phyloP scores from a whole-genome alignment of 2,329 filamentous ascomycete species.

The Aspergillus sp. region DNA sequence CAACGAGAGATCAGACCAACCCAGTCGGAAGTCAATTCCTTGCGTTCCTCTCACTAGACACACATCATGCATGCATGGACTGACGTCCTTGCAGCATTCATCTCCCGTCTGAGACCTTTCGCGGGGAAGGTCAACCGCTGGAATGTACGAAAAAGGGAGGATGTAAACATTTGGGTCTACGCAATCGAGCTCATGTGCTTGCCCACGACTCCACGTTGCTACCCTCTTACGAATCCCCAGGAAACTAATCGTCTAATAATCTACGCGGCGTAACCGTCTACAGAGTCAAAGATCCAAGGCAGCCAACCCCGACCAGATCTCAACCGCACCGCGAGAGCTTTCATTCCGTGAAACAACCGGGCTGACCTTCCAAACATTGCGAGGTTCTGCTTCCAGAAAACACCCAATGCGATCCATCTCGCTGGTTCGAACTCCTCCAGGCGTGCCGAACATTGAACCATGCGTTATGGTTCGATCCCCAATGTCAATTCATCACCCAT shows the following conservation, averaged over 20 bases:
- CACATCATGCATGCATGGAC: neutral
- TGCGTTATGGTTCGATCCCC: too few relatives aligned
- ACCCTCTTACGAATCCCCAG: too few relatives aligned
- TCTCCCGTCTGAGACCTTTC: neutral
- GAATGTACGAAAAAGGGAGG: neutral
- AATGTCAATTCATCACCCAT: too few relatives aligned
- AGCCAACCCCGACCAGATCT: slow-evolving; percentile 12
- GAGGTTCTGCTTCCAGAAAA: too few relatives aligned
- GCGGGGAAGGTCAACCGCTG: neutral
- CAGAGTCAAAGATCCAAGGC: neutral
- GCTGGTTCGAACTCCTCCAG: too few relatives aligned
- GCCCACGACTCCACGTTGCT: too few relatives aligned
- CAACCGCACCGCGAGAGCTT: slow-evolving; percentile 2
- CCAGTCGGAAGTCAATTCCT: neutral
- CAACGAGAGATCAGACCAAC: neutral
- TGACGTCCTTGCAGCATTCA: neutral
- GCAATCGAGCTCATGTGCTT: neutral
- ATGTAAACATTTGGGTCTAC: neutral
- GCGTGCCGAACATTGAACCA: too few relatives aligned
- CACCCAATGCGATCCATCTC: too few relatives aligned
- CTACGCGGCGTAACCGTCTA: neutral
- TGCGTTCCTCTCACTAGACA: neutral
- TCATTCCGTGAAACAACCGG: slow-evolving; percentile 8
- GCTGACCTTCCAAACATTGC: neutral
- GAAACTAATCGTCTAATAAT: too few relatives aligned